Base-by-base conservation (phyloP, 441 rosid species). In the Jatropha podagrica region DNA sequence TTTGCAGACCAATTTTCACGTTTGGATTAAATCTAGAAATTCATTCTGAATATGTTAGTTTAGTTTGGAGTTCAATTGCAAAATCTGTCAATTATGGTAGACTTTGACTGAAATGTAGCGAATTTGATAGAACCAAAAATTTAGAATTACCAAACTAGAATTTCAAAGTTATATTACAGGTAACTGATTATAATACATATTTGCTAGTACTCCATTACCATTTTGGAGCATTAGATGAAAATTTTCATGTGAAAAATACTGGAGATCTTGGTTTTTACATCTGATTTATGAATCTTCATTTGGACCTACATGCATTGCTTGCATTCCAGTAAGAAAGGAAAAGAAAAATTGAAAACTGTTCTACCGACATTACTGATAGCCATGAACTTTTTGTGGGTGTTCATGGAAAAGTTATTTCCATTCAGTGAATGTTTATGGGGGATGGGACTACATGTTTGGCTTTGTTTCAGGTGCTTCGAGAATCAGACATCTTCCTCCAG, bases 401-500 rank as follows among this genome's bases (percentile, higher is more conserved):
- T 56, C 54, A 26, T 41, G 3, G 38, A 41, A 59, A 32, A 26
- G 18, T 32, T 62, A n/a, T 48, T 44, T 26, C 4, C 0, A 49
- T 20, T 51, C 1, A 54, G 15, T 2, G 40, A n/a, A 65, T 65
- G 51, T 52, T 40, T 54, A 5, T 41, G 32, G 42, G 14, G 23
- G 66, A 38, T 66, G 56, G 49, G 44, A 42, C 7, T 41, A 10
- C 4, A 20, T 77, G 72, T 73, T 77, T 54, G 64, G 12, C 71
- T 78, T 52, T 56, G 48, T 69, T 82, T 54, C 79, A 92, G 99
- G 98, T 15, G 94, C 94, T 83, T 79, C 89, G 20, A 81, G 75
- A 10, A 82, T 93, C 56, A 88, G 97, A 32, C 79, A 79, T 79
- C 89, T 95, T 56, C 88, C 94, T 41, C 89, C 98, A 2, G 93